Evolutionary conservation across 495 filamentous ascomycete genomes (phyloP), one percentile per base, ranked within the genome.

Genomic region (Lophiotrema nucula): DNA sequence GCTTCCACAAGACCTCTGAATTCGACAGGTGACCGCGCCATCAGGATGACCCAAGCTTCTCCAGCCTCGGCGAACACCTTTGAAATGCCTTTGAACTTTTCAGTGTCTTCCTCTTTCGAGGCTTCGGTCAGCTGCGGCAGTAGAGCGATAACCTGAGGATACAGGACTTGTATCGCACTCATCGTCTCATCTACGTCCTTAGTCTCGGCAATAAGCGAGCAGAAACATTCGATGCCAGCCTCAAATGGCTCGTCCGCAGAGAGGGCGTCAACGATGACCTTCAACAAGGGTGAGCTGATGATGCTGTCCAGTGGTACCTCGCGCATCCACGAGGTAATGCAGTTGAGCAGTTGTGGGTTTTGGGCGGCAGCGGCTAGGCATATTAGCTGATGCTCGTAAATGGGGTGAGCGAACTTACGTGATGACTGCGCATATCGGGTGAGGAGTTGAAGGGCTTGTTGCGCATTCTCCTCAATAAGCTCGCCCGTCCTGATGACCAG

Each of bases 251-350:
- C 72, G 13, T 92, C 88, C 48, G 81, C 78, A 41, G 85, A 80
- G 39, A 97, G 72, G 1, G 88, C 90, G 59, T 83, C 79, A 64
- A 97, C 76, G 23, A 97, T 83, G 15, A 88, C 80, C 60, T 89
- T 83, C 65, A 99, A 79, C 48, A 99, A 77, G 6, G 89, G 86
- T 11, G 92, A 95, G 57, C 86, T 86, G 50, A 95, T 88, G 47
- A 99, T 83, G 54, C 88, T 84, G 45, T 80, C 79, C 25, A 95
- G 81, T 2, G 91, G 88, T 15, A 97, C 86, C 73, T 99, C 93
- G 39, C 89, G 84, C 53, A 96, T 77, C 93, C 93, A 99, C 19
- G 95, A 97, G 23, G 89, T 93, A 56, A 97, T 90, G 70, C 95
- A 97, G 53, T 96, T 88, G 47, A 97, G 80, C 13, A 99, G 81